Evolutionary conservation across 2,329 filamentous ascomycete genomes (phyloP).

Genomic region (Incumbomyces delicatus): DNA sequence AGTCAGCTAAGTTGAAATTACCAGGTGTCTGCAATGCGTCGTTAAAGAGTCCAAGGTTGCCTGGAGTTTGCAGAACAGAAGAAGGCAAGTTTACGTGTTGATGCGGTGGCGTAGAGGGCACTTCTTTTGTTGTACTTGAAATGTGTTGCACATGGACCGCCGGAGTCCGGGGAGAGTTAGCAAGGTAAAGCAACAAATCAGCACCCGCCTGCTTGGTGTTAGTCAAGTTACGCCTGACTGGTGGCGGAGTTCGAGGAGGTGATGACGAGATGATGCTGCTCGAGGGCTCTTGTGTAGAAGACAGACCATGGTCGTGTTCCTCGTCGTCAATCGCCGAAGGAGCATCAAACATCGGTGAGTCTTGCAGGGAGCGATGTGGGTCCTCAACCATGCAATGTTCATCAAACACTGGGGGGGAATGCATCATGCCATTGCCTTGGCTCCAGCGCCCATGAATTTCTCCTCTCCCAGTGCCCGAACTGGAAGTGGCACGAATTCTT

Average conservation of each 20-base stretch:
- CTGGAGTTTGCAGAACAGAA: constrained; percentile 45
- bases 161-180: constrained; percentile 65
- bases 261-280: constrained; percentile 56
- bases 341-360: constrained; percentile 25
- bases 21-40: constrained; percentile 72
- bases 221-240: constrained; percentile 37
- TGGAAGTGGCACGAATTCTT: constrained; percentile 59
- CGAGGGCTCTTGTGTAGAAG: constrained; percentile 46
- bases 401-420: constrained; percentile 78
- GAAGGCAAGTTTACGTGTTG: constrained; percentile 47
- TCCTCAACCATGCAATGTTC: constrained; percentile 54
- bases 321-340: constrained; percentile 55
- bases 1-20: constrained; percentile 88
- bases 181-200: constrained; percentile 71
- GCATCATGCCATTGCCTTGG: constrained; percentile 62
- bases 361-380: constrained; percentile 62
- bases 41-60: constrained; percentile 61
- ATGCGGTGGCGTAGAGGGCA: constrained; percentile 66
- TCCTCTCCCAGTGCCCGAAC: constrained; percentile 43
- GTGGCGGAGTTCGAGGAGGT: constrained; percentile 73
- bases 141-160: constrained; percentile 45
- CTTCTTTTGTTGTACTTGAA: constrained; percentile 42
- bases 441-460: constrained; percentile 59
- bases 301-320: constrained; percentile 66
- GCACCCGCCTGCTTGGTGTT: constrained; percentile 67